Conservation (phyloP, 768 basidiomycete genomes). For the Galerina sulciceps region DNA sequence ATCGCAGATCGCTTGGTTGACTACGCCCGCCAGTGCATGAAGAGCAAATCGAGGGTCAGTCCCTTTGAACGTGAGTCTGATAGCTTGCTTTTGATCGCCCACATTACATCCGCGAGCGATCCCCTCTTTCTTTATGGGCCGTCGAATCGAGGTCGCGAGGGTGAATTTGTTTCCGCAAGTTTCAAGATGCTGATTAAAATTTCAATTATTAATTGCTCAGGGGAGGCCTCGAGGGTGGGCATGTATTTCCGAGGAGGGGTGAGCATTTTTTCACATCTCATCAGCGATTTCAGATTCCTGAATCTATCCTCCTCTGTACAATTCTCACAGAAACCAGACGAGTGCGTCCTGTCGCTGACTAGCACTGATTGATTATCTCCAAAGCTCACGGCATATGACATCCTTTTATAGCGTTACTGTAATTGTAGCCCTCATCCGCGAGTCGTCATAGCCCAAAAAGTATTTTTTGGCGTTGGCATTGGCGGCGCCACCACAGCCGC, state of each 20-base stretch:
- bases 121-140: background rate
- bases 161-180: background rate
- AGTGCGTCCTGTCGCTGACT: slow-evolving; percentile 50
- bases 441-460: slow-evolving; percentile 45
- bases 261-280: slow-evolving; percentile 30
- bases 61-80: slow-evolving; percentile 71
- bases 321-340: slow-evolving; percentile 76
- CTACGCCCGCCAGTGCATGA: slow-evolving; percentile 74
- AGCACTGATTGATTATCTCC: background rate
- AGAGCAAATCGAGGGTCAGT: slow-evolving; percentile 61
- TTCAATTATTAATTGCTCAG: slow-evolving; percentile 34
- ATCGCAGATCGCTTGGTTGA: slow-evolving; percentile 78
- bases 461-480: background rate
- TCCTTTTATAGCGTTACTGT: slow-evolving; percentile 64
- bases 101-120: background rate
- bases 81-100: background rate
- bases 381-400: slow-evolving; percentile 16
- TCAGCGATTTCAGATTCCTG: slow-evolving; percentile 11
- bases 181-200: background rate
- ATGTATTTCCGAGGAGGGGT: slow-evolving; percentile 76
- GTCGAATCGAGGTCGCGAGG: no score
- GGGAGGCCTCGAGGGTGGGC: slow-evolving; percentile 67
- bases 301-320: slow-evolving; percentile 3
- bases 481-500: background rate
- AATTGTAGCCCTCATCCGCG: slow-evolving; percentile 68